Evolutionary conservation across 495 filamentous ascomycete genomes (phyloP), one percentile per base, ranked within the genome.

Genomic region (Oleoguttula mirabilis): DNA sequence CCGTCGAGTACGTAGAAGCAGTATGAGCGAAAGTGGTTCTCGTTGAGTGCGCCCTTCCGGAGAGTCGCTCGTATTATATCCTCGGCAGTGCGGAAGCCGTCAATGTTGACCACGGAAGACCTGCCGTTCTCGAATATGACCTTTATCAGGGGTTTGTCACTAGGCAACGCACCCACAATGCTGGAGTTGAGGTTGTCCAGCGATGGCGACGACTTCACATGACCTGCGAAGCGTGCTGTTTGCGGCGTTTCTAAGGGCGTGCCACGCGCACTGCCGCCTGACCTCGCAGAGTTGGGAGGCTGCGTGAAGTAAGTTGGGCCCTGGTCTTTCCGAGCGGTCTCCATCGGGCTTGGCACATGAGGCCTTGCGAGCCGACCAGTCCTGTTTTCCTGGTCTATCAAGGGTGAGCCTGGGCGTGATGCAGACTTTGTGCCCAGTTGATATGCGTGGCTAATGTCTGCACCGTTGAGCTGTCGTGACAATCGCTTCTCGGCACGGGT

Each of bases 71-170:
- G 67, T 60, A 94, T 83, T 39, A 99, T 79, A 42, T 94, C 85
- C 48, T 96, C 90, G 23, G 83, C 76, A 1, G 81, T 92, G 54
- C 79, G 84, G 69, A 84, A 94, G 48, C 79, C 82, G 40, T 82
- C 79, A 36, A 96, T 80, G 56, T 86, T 83, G 41, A 96, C 73
- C 5, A 94, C 86, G 22, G 86, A 93, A 43, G 82, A 77, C n/a
- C 85, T 82, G 32, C 80, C 84, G 21, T 79, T 83, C 46, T 88
- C 61, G 46, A 50, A 93, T 53, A 96, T 94, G 27, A 96, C 82
- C 30, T 85, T 75, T 45, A 95, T 90, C 36, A 92, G 74, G 30
- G 83, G 77, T 54, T 84, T 79, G 55, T 84, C 80, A 28, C 71
- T 67, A 19, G 85, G 87, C 39, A 94, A 67, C 40, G 79, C 72